Percentiles rank a stretch among this genome's conserved stretches.
phyloP scores from a whole-genome alignment of 495 filamentous ascomycete genomes.

The Pseudomonodictys pantanalensis region DNA sequence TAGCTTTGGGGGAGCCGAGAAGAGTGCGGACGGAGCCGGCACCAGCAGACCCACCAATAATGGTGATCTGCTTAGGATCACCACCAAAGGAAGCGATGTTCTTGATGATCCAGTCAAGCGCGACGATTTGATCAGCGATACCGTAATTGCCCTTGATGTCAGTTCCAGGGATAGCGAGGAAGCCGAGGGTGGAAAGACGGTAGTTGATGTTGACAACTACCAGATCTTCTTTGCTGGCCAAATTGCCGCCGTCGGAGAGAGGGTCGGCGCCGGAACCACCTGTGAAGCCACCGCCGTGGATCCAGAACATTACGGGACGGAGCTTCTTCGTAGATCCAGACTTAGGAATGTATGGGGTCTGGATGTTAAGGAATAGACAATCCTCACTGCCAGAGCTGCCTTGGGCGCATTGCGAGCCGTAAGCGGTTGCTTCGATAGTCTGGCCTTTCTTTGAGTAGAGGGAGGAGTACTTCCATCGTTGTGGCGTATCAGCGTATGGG shows the following conservation, averaged over 20 bases:
- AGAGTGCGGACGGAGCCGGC: conserved; percentile 29
- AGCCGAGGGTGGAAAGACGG: conserved; percentile 29
- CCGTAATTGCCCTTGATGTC: conserved; percentile 32
- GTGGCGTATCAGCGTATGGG: conserved; percentile 49
- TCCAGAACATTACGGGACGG: conserved; percentile 49
- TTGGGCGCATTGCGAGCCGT: conserved; percentile 49
- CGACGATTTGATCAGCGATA: conserved; percentile 29
- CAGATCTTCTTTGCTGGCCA: conserved; percentile 38
- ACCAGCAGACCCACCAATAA: conserved; percentile 27
- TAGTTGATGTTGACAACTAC: conserved; percentile 41
- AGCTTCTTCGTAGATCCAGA: conserved; percentile 32
- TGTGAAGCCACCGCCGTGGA: conserved; percentile 50
- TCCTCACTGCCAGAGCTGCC: conserved; percentile 44
- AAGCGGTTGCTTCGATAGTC: conserved; percentile 46
- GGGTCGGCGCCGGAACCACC: conserved; percentile 43
- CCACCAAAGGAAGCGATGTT: conserved; percentile 33
- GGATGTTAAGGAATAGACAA: conserved; percentile 49
- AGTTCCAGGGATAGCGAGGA: conserved; percentile 32
- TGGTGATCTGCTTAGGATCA: conserved; percentile 29
- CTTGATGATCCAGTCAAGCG: conserved; percentile 25
- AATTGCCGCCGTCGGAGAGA: conserved; percentile 41
- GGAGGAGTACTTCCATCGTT: conserved; percentile 49
- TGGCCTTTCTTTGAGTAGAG: conserved; percentile 45
- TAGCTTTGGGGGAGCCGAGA: conserved; percentile 39
- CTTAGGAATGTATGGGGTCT: conserved; percentile 45